Evolutionary conservation across 2,329 filamentous ascomycete genomes (phyloP).

Genomic region (Raffaelea albimanens): DNA sequence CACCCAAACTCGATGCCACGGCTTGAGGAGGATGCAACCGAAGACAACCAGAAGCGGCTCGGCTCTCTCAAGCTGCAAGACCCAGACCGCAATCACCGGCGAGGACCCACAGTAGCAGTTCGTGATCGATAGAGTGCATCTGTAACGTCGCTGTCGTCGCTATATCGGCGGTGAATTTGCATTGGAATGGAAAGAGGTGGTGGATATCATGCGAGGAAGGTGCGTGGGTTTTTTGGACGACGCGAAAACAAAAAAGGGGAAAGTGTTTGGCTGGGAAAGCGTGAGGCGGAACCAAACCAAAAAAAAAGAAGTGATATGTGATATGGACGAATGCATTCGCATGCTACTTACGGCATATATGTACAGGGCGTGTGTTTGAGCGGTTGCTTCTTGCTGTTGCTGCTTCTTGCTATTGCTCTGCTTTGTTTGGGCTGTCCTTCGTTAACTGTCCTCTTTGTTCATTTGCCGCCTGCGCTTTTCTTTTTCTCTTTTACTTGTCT

Average conservation of each 20-base stretch:
- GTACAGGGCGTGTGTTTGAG: background rate
- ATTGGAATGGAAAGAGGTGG: too few relatives aligned
- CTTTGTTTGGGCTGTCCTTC: background rate
- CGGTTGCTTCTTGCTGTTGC: background rate
- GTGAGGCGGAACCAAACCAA: background rate
- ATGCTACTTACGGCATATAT: background rate
- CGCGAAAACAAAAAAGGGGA: too few relatives aligned
- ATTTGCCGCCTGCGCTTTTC: background rate
- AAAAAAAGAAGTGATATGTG: background rate
- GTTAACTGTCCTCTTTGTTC: background rate
- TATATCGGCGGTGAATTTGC: too few relatives aligned
- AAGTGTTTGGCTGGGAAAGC: too few relatives aligned
- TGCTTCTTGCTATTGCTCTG: background rate
- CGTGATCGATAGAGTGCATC: conserved; percentile 51
- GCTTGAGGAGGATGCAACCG: conserved; percentile 71
- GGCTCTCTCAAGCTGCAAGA: conserved; percentile 89
- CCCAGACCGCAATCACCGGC: conserved; percentile 51
- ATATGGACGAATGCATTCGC: background rate
- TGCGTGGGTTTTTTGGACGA: too few relatives aligned
- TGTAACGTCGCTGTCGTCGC: conserved; percentile 11
- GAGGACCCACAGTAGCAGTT: conserved; percentile 22
- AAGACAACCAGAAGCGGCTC: conserved; percentile 78
- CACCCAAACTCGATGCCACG: conserved; percentile 35
- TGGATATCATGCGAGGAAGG: too few relatives aligned
- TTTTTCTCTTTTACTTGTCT: background rate